These are phyloP conservation scores for Rhodamnia rubescens DNA, from an alignment of 345 rosid genomes.

Conservation along the genomic window DNA sequence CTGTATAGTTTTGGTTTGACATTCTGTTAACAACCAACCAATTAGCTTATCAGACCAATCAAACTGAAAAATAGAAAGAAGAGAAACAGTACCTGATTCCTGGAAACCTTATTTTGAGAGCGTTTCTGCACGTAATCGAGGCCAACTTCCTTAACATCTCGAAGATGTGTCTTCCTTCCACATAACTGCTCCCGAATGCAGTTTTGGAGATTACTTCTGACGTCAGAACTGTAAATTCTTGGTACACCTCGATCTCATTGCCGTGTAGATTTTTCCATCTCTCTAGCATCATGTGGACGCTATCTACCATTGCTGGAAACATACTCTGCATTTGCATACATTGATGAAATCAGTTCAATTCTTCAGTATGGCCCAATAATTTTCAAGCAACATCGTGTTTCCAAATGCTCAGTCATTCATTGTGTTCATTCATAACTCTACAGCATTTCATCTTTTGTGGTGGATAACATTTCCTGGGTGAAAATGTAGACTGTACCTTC, in stretches of 20 bases:
- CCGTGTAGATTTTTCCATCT: conserved; percentile 23
- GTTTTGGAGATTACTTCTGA: conserved; percentile 39
- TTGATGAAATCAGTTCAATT: not conserved
- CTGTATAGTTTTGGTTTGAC: not conserved
- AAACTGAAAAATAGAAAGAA: not conserved
- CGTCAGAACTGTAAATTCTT: conserved; percentile 28
- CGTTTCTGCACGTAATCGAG: conserved; percentile 1
- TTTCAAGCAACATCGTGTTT: not conserved
- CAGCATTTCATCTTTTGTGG: not conserved
- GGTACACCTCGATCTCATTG: conserved; percentile 25
- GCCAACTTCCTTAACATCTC: conserved; percentile 13
- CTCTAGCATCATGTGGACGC: conserved; percentile 30
- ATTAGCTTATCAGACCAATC: not conserved
- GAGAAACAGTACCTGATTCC: conserved; percentile 9
- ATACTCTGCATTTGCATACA: conserved; percentile 5
- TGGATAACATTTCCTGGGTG: not conserved
- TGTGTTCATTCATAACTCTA: not conserved
- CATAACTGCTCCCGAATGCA: conserved; percentile 37
- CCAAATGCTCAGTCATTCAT: not conserved
- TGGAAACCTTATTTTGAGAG: conserved; percentile 9
- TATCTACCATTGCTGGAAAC: conserved; percentile 23
- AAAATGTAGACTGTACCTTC: conserved; percentile 10
- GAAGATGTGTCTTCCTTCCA: conserved; percentile 31
- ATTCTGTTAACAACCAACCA: not conserved
- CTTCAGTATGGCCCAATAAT: not conserved